Conservation (phyloP, 345 rosid genomes). For the Eutrema japonicum region DNA sequence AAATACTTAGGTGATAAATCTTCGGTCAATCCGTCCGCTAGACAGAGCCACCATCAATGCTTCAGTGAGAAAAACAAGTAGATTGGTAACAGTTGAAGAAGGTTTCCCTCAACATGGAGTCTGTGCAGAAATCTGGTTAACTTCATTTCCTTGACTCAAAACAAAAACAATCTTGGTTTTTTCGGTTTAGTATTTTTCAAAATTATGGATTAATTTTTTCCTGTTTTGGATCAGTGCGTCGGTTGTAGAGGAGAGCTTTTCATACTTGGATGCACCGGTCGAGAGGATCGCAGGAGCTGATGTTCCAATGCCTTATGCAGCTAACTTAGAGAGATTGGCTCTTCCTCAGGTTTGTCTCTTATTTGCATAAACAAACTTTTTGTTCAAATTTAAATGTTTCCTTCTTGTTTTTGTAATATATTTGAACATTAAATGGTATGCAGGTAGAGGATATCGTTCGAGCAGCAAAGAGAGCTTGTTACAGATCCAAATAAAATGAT, state of each 20-base stretch:
- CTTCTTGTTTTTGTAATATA: background rate
- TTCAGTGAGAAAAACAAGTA: slow-evolving; percentile 93
- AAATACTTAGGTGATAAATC: slow-evolving; percentile 67
- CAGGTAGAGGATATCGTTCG: slow-evolving; percentile 80
- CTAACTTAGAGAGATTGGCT: slow-evolving; percentile 88
- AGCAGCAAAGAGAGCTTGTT: slow-evolving; percentile 83
- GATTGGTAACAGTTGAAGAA: slow-evolving; percentile 95
- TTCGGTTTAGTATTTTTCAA: background rate
- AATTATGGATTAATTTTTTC: background rate
- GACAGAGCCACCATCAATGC: slow-evolving; percentile 82
- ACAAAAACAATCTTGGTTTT: background rate
- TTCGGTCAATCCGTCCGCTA: slow-evolving; percentile 86
- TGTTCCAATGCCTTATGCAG: slow-evolving; percentile 92
- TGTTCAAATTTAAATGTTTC: background rate
- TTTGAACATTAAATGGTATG: background rate
- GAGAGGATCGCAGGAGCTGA: slow-evolving; percentile 94
- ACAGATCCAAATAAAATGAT: slow-evolving; percentile 51
- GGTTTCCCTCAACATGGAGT: slow-evolving; percentile 95
- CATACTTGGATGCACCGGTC: slow-evolving; percentile 80
- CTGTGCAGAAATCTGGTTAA: slow-evolving; percentile 89
- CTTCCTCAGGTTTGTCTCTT: slow-evolving; percentile 72
- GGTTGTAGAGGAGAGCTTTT: slow-evolving; percentile 84
- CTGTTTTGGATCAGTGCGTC: slow-evolving; percentile 53
- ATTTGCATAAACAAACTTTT: background rate
- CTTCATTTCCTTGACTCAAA: background rate